Base-by-base conservation (phyloP, 208 protist genomes). In the Acanthamoeba lugdunensis region DNA sequence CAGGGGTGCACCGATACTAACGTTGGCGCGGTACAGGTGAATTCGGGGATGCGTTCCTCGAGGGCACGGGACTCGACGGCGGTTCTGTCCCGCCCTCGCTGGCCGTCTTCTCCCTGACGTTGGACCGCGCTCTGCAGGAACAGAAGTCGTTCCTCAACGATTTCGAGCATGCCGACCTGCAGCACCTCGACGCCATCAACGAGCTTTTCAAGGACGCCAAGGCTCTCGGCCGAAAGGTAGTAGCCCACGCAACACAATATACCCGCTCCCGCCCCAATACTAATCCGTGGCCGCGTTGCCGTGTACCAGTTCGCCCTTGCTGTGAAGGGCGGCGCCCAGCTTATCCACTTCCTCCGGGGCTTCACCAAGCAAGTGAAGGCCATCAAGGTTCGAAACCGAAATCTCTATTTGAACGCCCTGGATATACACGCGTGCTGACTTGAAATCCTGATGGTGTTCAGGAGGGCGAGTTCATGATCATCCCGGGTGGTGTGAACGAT, bases 171-270 rank as follows among this genome's bases (percentile, higher is more conserved):
- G 37, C 69, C 25, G 90, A 93, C 61, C 52, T 85, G 50, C 90
- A 93, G 75, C 54, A 63, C 48, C 90, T 93, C n/a, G 90, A 93
- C 45, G 90, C 90, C 63, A 93, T 93, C 69, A 87, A 81, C 54
- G 90, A 93, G 45, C 50, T 93, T 9, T 93, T 93, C 54, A 93
- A 93, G 71, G 90, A 93, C 30, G 67, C 90, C 14, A 93, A 85
- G 61, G 75, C 50, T 8, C 71, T 93, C 4, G 65, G 52, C 18
- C 69, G 90, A 21, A 93, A 93, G 75, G 90, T 93, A 69, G 90
- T 87, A 69, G 28, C n/a, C 37, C 28, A 8, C 16, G 28, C 71
- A 79, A 18, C 28, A 5, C 37, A 30, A 30, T 16, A 30, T 79
- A 45, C 41, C 48, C 5, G 45, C 7, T 3, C 2, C 45, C 2